Evolutionary conservation across 23 red algal species (phyloP), one percentile per base, ranked within the genome.

Genomic region (Chondrus crispus): DNA sequence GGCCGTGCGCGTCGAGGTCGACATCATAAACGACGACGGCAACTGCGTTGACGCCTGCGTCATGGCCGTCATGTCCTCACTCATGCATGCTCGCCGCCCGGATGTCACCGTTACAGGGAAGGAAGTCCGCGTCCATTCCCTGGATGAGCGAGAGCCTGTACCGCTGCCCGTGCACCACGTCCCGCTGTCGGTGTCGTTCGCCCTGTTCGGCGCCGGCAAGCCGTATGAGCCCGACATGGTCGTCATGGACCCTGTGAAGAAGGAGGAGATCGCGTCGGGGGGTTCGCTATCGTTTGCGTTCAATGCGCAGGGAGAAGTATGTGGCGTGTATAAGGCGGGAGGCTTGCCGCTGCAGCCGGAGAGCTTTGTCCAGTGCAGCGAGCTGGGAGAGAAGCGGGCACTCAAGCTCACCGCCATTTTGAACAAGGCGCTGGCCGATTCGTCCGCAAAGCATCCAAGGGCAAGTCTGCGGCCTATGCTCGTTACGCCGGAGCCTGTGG

Each of bases 221-320:
- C 80, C 93, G 37, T 71, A 44, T 41, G 62, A 38, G 28, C 7
- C 50, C 1, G 74, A 82, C 30, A 50, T 80, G 5, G 87, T 88
- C 36, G 71, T 81, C 36, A 43, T 98, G 5, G 95, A 95, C 73
- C 95, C 95, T 14, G 85, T 66, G 46, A 63, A 72, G 40, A 58
- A 81, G 18, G 95, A 98, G 66, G 95, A 98, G 70, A n/a, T 60
- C 13, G 83, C 84, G 2, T 46, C 76, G 20, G 68, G 89, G 44
- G 95, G 90, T 13, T 29, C 44, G 2, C 33, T 98, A 3, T 98
- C 95, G 5, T 74, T 98, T 10, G 69, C 92, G 24, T 87, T 98
- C 33, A 98, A 98, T 62, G 85, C 91, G 8, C 90, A 94, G 58
- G 89, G 85, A 33, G 91, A 98, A 62, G 81, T 98, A 19, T 98